Conservation (phyloP, 768 basidiomycete genomes). For the Glaciozyma antarctica region DNA sequence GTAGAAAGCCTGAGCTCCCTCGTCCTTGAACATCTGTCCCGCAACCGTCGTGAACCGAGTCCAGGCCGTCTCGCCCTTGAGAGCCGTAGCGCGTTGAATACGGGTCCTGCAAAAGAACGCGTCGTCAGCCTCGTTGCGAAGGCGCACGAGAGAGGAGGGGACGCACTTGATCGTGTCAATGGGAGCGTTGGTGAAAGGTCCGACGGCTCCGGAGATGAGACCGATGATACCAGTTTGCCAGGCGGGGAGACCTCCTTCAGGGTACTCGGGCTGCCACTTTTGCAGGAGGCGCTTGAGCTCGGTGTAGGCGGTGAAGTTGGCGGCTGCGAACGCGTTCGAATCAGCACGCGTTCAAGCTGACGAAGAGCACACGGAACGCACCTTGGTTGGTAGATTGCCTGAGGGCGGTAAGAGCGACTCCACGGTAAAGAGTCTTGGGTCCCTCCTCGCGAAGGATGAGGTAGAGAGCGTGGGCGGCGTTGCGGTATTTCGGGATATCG, state of each 20-base stretch:
- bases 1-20: slow-evolving; percentile 85
- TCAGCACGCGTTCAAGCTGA: neutral
- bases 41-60: slow-evolving; percentile 71
- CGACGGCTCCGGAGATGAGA: slow-evolving; percentile 92
- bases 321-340: slow-evolving; percentile 47
- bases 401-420: slow-evolving; percentile 83
- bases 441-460: slow-evolving; percentile 92
- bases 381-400: slow-evolving; percentile 98
- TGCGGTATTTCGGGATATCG: slow-evolving; percentile 85
- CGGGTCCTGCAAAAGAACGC: slow-evolving; percentile 61
- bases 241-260: slow-evolving; percentile 61
- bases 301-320: slow-evolving; percentile 97
- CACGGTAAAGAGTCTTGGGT: slow-evolving; percentile 70
- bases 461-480: slow-evolving; percentile 93
- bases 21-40: slow-evolving; percentile 82
- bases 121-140: neutral
- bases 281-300: slow-evolving; percentile 82
- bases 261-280: slow-evolving; percentile 62
- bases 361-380: slow-evolving; percentile 35
- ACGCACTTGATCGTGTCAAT: slow-evolving; percentile 36
- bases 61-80: slow-evolving; percentile 64
- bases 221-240: slow-evolving; percentile 95
- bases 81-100: slow-evolving; percentile 51
- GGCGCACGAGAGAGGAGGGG: neutral
- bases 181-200: slow-evolving; percentile 91